These are phyloP conservation scores for Dactylellina sp. DNA, from an alignment of 2,329 filamentous ascomycete species.

Conservation along the genomic window DNA sequence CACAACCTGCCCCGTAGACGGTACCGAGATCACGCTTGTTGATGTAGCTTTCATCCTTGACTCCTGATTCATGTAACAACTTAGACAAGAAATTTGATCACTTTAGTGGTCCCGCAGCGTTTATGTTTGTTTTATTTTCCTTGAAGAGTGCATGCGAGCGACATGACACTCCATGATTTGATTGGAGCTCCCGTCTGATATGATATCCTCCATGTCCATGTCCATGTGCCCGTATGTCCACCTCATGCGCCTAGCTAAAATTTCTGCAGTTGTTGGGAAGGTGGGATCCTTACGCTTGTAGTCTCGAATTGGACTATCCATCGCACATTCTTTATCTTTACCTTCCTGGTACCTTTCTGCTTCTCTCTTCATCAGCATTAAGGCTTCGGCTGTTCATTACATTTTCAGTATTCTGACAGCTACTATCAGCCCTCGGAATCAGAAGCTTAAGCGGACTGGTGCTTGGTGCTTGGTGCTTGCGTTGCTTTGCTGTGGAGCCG, in stretches of 20 bases:
- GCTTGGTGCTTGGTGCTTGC: too few species aligned
- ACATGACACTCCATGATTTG: not conserved
- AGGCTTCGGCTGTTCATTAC: not conserved
- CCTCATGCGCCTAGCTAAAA: slow-evolving; percentile 34
- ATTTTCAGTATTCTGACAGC: not conserved
- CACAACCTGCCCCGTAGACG: slow-evolving; percentile 28
- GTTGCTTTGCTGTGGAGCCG: slow-evolving; percentile 13
- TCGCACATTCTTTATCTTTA: not conserved
- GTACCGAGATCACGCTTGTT: slow-evolving; percentile 7
- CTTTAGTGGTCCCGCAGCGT: not conserved
- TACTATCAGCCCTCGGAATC: not conserved
- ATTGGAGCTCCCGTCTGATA: slow-evolving; percentile 51
- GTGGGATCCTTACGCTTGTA: slow-evolving; percentile 12
- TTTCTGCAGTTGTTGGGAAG: slow-evolving; percentile 49
- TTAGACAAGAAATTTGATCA: not conserved
- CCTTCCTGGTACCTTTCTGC: not conserved
- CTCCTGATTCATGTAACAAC: slow-evolving; percentile 29
- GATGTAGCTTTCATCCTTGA: slow-evolving; percentile 6
- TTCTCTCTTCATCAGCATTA: not conserved
- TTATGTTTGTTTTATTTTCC: not conserved
- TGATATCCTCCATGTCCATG: slow-evolving; percentile 22
- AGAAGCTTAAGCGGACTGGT: too few species aligned
- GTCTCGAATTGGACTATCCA: not conserved
- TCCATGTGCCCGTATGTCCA: slow-evolving; percentile 12
- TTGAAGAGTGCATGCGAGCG: not conserved